A percentile compares a stretch with the other conserved stretches of the same genome.
Conservation (phyloP, 1,284 basidiomycete species). For the Tremellales sp. region DNA sequence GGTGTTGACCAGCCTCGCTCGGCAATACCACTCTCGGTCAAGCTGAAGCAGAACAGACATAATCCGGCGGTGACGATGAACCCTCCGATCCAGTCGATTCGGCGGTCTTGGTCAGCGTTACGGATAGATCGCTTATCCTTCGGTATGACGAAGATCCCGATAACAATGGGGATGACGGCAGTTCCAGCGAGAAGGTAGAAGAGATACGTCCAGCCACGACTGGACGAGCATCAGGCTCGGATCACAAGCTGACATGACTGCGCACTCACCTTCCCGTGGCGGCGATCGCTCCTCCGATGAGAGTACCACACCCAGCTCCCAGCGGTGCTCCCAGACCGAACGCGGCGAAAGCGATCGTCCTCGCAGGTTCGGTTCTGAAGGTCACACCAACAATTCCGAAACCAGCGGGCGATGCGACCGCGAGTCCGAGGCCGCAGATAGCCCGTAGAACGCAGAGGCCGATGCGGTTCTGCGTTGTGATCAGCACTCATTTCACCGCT, state of each 20-base stretch:
- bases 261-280: slow-evolving; percentile 13
- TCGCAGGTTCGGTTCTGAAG: slow-evolving; percentile 26
- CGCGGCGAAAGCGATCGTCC: slow-evolving; percentile 35
- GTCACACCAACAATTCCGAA: slow-evolving; percentile 40
- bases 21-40: slow-evolving; percentile 28
- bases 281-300: slow-evolving; percentile 27
- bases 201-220: slow-evolving; percentile 33
- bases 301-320: slow-evolving; percentile 20
- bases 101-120: slow-evolving; percentile 2
- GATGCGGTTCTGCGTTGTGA: slow-evolving; percentile 11
- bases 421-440: slow-evolving; percentile 22
- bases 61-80: slow-evolving; percentile 27
- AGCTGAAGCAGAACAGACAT: slow-evolving; percentile 27
- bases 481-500: slow-evolving; percentile 2
- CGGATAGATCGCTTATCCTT: slow-evolving; percentile 9
- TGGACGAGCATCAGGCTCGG: slow-evolving; percentile 1
- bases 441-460: slow-evolving; percentile 28
- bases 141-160: slow-evolving; percentile 32
- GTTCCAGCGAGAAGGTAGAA: slow-evolving; percentile 39
- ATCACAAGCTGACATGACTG: not conserved
- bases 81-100: slow-evolving; percentile 33
- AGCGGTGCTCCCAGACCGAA: slow-evolving; percentile 31
- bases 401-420: slow-evolving; percentile 24
- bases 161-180: slow-evolving; percentile 24
- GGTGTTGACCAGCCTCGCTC: slow-evolving; percentile 25